These are phyloP conservation scores for Aspergillus sojae DNA, from an alignment of 2,329 filamentous ascomycete genomes.

Conservation along the genomic window DNA sequence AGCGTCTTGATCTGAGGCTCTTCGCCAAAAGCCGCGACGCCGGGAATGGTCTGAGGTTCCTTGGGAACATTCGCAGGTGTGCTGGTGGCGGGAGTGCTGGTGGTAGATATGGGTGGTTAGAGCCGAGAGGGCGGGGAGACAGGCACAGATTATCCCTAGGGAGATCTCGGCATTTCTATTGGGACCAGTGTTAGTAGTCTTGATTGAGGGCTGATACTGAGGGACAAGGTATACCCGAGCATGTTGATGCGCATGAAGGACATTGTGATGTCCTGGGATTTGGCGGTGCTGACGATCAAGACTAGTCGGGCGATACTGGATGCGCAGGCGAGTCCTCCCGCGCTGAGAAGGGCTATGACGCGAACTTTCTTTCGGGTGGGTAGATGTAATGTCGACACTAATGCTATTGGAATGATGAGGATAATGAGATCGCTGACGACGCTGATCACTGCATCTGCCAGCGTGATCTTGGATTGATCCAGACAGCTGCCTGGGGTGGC, in stretches of 20 bases:
- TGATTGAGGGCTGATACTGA: neutral
- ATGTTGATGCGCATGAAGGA: neutral
- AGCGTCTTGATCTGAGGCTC: neutral
- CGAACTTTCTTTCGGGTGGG: neutral
- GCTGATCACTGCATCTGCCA: neutral
- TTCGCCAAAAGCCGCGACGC: neutral
- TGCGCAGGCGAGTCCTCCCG: neutral
- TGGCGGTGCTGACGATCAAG: neutral
- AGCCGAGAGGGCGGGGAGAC: neutral
- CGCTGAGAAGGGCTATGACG: neutral
- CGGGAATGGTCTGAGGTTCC: neutral
- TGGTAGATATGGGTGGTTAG: neutral
- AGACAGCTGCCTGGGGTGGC: neutral
- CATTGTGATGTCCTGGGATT: neutral
- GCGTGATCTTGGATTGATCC: neutral
- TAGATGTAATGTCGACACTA: neutral
- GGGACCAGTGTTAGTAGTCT: too few relatives aligned
- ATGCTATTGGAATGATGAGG: neutral
- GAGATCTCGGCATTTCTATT: neutral
- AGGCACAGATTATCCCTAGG: neutral
- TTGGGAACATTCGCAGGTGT: neutral
- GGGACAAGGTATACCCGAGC: neutral
- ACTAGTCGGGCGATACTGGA: neutral
- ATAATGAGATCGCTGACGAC: neutral
- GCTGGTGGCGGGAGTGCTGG: neutral